Evolutionary conservation across 1,284 basidiomycete species (phyloP).

Genomic region (Stygiomarasmius scandens): DNA sequence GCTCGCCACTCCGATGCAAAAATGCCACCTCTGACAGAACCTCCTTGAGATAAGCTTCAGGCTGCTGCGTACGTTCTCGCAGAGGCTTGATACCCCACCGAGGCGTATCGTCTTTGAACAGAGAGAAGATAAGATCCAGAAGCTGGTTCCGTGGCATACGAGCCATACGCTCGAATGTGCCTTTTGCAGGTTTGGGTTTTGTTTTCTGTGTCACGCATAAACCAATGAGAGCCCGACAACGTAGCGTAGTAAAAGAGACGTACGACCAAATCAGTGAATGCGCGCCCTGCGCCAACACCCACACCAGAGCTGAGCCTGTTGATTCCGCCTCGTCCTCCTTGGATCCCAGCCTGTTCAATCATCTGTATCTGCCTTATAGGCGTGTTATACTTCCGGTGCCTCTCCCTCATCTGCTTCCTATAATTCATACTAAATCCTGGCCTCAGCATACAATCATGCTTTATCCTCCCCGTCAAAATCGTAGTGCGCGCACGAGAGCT

Average conservation of each 20-base stretch:
- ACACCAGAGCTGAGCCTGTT: slow-evolving; percentile 66
- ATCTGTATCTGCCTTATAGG: slow-evolving; percentile 59
- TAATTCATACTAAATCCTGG: slow-evolving; percentile 68
- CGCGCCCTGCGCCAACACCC: slow-evolving; percentile 42
- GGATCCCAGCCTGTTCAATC: slow-evolving; percentile 60
- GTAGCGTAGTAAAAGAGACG: slow-evolving; percentile 26
- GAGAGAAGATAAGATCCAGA: slow-evolving; percentile 80
- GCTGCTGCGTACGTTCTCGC: slow-evolving; percentile 85
- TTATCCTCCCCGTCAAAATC: slow-evolving; percentile 72
- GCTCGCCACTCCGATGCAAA: slow-evolving; percentile 80
- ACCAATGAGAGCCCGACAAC: slow-evolving; percentile 8
- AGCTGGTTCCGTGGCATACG: slow-evolving; percentile 90
- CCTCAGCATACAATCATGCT: slow-evolving; percentile 72
- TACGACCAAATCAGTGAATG: slow-evolving; percentile 67
- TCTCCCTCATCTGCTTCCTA: slow-evolving; percentile 63
- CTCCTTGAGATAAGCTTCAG: slow-evolving; percentile 90
- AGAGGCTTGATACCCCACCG: slow-evolving; percentile 86
- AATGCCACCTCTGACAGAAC: slow-evolving; percentile 82
- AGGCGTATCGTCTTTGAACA: slow-evolving; percentile 74
- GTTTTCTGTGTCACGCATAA: slow-evolving; percentile 45
- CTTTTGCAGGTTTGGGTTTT: slow-evolving; percentile 67
- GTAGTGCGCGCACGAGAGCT: slow-evolving; percentile 69
- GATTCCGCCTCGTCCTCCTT: slow-evolving; percentile 66
- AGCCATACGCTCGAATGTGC: slow-evolving; percentile 84
- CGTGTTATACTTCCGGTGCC: slow-evolving; percentile 63